Base-by-base conservation (phyloP, 371 early-diverging fungal genomes). In the Polyrhizophydium stewartii region DNA sequence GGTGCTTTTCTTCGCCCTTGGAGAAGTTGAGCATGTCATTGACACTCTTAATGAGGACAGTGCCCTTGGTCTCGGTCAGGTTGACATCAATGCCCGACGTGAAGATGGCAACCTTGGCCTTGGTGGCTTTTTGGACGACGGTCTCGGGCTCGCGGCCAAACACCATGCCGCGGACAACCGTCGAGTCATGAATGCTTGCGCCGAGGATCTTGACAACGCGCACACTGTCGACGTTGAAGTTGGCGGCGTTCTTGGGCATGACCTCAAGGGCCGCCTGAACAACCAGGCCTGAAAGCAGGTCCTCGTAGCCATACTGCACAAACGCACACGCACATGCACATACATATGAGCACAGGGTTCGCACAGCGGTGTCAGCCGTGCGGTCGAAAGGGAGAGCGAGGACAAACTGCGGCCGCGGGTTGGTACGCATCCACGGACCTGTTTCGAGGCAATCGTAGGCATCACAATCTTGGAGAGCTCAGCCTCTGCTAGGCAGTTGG, bases 21-120 rank as follows among this genome's bases (percentile, higher is more conserved):
- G 91, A 89, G 73, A 96, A 99, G 72, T 89, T 88, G 45, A 97
- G 82, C 92, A 99, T 92, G 72, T 99, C 99, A 60, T 89, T 82
- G 58, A 99, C 98, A 70, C 91, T 97, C 67, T 93, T 90, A 69
- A 99, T 89, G 71, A 98, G 81, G 41, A 99, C 97, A 7, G 99
- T 98, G 47, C 99, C 99, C 85, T 99, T 99, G 59, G 99, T 98
- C 74, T 99, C 99, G 31, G 99, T 97, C 72, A 94, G 89, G 22
- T 90, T 80, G 62, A 96, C 89, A 69, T 98, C 99, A 60, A 99
- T 79, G 16, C 96, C 90, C 73, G 97, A 98, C 41, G 96, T 91
- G 77, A 93, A 99, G 59, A 99, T 89, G 41, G 97, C 99, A 47
- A 97, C 87, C 81, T 94, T 95, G 68, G 93, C 95, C 67, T 91